Conservation (phyloP, 2,329 filamentous ascomycete genomes). For the Phialophora verrucosa region DNA sequence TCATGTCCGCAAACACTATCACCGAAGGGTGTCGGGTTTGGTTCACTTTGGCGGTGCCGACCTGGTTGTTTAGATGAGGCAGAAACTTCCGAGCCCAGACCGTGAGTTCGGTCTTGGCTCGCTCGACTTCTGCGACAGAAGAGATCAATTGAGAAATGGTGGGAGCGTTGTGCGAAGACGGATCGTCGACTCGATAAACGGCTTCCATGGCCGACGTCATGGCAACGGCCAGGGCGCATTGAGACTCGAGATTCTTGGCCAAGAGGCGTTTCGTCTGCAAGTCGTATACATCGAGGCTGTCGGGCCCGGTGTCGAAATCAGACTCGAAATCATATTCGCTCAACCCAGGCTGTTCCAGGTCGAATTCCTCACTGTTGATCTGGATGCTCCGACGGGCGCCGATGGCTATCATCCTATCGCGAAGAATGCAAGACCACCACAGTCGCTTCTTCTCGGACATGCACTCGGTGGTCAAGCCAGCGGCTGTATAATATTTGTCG, state of each 20-base stretch:
- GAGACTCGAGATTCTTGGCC: conserved; percentile 3
- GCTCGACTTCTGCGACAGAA: conserved; percentile 8
- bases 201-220: conserved; percentile 9
- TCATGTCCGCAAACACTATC: conserved; percentile 7
- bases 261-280: conserved; percentile 2
- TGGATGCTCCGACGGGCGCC: conserved; percentile 3
- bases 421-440: conserved; percentile 11
- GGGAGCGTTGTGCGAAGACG: neutral
- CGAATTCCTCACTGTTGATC: conserved; percentile 9
- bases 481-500: conserved; percentile 3
- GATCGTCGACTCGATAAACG: neutral
- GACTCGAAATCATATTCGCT: conserved; percentile 3
- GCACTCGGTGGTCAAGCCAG: neutral
- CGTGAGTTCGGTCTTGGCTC: conserved; percentile 8
- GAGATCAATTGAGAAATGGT: conserved; percentile 12
- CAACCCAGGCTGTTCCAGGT: conserved; percentile 6
- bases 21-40: conserved; percentile 4
- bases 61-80: conserved; percentile 4
- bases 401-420: conserved; percentile 13
- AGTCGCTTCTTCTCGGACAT: conserved; percentile 9
- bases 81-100: conserved; percentile 11
- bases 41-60: neutral
- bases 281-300: conserved; percentile 11
- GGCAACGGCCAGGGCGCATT: conserved; percentile 13
- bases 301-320: neutral